Evolutionary conservation across 202 grass and related monocot genomes (phyloP), one percentile per base, ranked within the genome.

Genomic region (Bolboschoenoplectus hybrid): DNA sequence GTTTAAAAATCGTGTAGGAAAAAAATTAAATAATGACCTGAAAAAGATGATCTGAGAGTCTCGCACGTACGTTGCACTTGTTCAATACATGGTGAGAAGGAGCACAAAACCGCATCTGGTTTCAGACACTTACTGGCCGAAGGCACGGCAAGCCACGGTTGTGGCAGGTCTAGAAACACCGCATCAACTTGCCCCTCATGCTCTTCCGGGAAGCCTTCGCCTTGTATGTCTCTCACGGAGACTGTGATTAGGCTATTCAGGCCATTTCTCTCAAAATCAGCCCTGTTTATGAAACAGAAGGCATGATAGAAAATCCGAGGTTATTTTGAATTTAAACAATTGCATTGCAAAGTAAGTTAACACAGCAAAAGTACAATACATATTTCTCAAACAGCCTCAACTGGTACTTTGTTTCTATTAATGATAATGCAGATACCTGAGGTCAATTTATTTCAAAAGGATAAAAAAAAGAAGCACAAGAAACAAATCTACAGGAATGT

Each of bases 41-140:
- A 95, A 88, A 95, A 98, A 66, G 13, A 86, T 26, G 84, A 71
- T 49, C 13, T 85, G 65, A 98, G 85, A 81, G 87, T 85, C 81
- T 92, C 90, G 7, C 91, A 98, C 35, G 93, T 82, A 17, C 83
- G 83, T 87, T 98, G 93, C 67, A 95, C 95, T 93, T 98, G 95
- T 43, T 98, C 95, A 60, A 98, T 95, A 85, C 93, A 98, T 84
- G 95, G 95, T 68, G 95, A 98, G 67, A 98, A 98, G 9, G 95
- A 98, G 80, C 93, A 98, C 47, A 95, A 75, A 79, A 98, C 82
- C 2, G 87, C 91, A 39, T 95, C 91, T 69, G 93, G 91, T 67
- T 87, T 93, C 88, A 98, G 50, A 85, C 89, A 92, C 72, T 19
- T 85, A 60, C 85, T 83, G 49, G 86, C 86, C 32, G 91, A 98